Evolutionary conservation across 108 stramenopile species (phyloP).

Genomic region (Nitzschia putrida): DNA sequence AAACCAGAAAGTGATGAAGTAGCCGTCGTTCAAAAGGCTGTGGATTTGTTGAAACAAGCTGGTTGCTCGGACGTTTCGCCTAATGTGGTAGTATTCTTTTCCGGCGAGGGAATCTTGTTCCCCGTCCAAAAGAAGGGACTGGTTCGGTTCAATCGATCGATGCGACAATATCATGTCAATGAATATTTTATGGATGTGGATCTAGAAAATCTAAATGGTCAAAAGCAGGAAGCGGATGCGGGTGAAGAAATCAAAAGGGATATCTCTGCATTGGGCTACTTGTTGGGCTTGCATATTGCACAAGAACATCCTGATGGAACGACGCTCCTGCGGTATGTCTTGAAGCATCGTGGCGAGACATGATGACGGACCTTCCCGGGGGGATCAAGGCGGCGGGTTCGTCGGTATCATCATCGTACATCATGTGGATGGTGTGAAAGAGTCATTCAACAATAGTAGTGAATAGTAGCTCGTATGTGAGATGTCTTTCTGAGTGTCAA

Average conservation of each 20-base stretch:
- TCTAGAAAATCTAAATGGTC: slow-evolving; percentile 30
- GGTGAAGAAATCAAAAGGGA: slow-evolving; percentile 16
- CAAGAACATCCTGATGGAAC: slow-evolving; percentile 71
- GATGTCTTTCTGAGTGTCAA: no score
- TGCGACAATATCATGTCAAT: slow-evolving; percentile 47
- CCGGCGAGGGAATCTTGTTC: slow-evolving; percentile 15
- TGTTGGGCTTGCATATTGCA: slow-evolving; percentile 70
- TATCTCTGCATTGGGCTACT: slow-evolving; percentile 41
- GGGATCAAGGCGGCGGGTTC: no score
- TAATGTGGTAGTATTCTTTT: slow-evolving; percentile 52
- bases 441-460: no score
- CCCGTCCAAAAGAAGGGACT: slow-evolving; percentile 45
- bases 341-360: slow-evolving; percentile 17
- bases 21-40: slow-evolving; percentile 42
- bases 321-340: slow-evolving; percentile 44
- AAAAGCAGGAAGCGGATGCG: background rate
- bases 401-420: no score
- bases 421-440: no score
- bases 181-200: slow-evolving; percentile 41
- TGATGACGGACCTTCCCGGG: no score
- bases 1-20: slow-evolving; percentile 32
- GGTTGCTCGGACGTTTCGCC: slow-evolving; percentile 58
- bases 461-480: no score
- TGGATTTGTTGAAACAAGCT: slow-evolving; percentile 49
- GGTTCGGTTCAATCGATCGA: slow-evolving; percentile 39